Evolutionary conservation across 257 asterid genomes (phyloP).

Genomic region (Solanum megistacrolobum): DNA sequence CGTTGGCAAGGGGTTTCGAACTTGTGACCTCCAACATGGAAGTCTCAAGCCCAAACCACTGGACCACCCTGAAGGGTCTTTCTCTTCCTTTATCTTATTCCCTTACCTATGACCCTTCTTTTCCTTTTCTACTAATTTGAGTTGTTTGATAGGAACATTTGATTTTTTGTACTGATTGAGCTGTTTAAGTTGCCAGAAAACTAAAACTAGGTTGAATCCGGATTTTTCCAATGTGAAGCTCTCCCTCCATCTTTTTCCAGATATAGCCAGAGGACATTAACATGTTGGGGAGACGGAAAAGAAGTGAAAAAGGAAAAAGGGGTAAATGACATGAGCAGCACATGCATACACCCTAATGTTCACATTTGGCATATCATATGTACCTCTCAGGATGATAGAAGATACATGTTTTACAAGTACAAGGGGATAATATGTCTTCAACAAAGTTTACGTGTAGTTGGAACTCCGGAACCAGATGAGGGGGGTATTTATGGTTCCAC

Average conservation of each 20-base stretch:
- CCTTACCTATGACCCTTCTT: neutral
- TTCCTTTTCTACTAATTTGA: neutral
- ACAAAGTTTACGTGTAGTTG: neutral
- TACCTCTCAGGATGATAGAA: neutral
- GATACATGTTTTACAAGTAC: neutral
- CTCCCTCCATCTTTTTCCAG: neutral
- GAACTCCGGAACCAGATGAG: neutral
- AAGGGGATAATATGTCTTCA: neutral
- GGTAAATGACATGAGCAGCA: neutral
- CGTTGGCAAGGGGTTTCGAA: neutral
- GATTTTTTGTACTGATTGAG: neutral
- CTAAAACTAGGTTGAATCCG: neutral
- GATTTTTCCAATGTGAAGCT: neutral
- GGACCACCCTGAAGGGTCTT: neutral
- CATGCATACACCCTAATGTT: neutral
- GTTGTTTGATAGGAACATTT: neutral
- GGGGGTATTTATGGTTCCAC: neutral
- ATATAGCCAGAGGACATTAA: neutral
- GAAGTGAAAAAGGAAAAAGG: neutral
- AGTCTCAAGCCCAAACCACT: neutral
- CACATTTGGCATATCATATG: neutral
- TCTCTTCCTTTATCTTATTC: neutral
- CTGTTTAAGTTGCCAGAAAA: neutral
- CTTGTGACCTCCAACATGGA: neutral
- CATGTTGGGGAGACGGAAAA: neutral